These are phyloP conservation scores for Coemansia sp. DNA, from an alignment of 192 early-diverging fungal species.

Conservation along the genomic window DNA sequence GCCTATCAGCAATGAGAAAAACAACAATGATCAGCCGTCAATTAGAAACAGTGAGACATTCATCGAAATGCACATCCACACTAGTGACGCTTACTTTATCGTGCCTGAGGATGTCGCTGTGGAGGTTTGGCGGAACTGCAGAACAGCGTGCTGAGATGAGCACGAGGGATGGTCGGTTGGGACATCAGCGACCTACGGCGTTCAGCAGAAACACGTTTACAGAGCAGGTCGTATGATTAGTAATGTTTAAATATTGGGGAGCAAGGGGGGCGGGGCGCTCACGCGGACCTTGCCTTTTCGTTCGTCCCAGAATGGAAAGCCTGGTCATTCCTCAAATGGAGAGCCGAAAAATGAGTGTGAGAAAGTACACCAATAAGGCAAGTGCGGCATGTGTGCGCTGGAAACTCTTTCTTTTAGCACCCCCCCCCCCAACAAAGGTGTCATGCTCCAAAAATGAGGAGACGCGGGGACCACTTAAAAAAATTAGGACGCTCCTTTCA, in stretches of 20 bases:
- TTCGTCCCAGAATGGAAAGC: conserved; percentile 6
- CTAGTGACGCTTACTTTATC: conserved; percentile 20
- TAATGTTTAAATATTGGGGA: background rate
- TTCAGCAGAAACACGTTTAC: conserved; percentile 9
- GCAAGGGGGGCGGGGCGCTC: background rate
- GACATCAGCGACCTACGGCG: conserved; percentile 78
- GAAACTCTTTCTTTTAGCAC: background rate
- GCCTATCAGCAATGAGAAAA: conserved; percentile 50
- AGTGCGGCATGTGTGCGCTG: conserved; percentile 1
- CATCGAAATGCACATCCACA: background rate
- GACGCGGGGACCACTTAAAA: background rate
- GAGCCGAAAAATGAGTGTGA: conserved; percentile 14
- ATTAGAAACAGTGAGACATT: background rate
- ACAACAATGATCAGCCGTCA: background rate
- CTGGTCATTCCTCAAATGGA: background rate
- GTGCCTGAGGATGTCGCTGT: conserved; percentile 9
- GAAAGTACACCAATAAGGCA: conserved; percentile 4
- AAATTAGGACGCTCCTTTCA: background rate
- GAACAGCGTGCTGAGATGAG: conserved; percentile 91
- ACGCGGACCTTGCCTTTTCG: background rate
- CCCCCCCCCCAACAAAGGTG: background rate
- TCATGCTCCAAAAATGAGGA: conserved; percentile 1
- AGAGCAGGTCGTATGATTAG: background rate
- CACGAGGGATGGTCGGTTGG: conserved; percentile 95
- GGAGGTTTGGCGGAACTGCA: conserved; percentile 79